Evolutionary conservation across 306 rosid species (phyloP).

Genomic region (Vigna mungo): DNA sequence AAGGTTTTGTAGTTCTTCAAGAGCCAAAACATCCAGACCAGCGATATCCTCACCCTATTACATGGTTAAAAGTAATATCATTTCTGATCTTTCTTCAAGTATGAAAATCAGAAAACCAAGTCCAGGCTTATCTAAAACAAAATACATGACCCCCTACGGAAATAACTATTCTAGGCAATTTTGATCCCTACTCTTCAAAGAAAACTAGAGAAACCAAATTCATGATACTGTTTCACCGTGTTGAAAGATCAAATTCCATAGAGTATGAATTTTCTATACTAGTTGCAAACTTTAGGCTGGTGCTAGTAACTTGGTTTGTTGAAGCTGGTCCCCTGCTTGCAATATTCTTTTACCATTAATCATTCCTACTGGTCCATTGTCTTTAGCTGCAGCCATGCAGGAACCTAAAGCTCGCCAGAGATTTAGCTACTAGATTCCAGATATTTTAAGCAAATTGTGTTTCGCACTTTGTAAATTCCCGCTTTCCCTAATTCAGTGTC

Average conservation of each 20-base stretch:
- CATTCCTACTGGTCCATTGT: conserved; percentile 3
- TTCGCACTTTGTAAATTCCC: neutral
- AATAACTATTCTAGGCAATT: conserved; percentile 14
- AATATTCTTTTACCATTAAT: neutral
- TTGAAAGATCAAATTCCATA: neutral
- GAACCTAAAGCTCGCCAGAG: neutral
- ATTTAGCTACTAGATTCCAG: neutral
- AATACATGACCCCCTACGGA: neutral
- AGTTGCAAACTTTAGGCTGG: neutral
- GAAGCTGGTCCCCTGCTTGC: neutral
- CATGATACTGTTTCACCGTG: neutral
- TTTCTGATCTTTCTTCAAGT: conserved; percentile 13
- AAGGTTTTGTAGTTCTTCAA: conserved; percentile 80
- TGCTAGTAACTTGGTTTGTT: neutral
- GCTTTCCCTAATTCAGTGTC: neutral
- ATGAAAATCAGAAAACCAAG: conserved; percentile 18
- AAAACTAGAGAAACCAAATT: neutral
- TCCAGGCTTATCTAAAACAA: conserved; percentile 1
- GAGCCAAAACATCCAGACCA: conserved; percentile 64
- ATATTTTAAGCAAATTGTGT: conserved; percentile 2
- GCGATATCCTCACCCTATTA: conserved; percentile 68
- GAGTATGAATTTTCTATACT: neutral
- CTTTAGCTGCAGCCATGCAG: neutral
- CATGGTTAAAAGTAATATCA: conserved; percentile 23
- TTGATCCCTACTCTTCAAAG: neutral